These are phyloP conservation scores for Xylariaceae sp. DNA, from an alignment of 2,329 filamentous ascomycete genomes.

Conservation along the genomic window DNA sequence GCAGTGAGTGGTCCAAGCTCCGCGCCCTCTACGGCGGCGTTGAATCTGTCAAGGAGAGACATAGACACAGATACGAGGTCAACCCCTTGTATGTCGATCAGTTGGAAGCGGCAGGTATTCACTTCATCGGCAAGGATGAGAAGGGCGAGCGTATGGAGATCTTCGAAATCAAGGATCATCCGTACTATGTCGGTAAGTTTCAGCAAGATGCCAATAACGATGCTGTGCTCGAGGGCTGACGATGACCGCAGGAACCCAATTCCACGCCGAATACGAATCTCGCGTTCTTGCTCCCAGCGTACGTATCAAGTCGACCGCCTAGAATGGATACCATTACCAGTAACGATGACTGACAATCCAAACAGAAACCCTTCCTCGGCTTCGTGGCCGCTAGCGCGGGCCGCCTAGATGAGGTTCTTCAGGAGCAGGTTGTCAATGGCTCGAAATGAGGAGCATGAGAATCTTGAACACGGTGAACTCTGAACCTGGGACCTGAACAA, in stretches of 20 bases:
- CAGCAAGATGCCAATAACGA: no score
- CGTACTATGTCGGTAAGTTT: slow-evolving; percentile 60
- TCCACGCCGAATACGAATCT: slow-evolving; percentile 80
- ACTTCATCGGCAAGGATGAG: slow-evolving; percentile 75
- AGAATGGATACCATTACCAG: no score
- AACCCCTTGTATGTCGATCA: slow-evolving; percentile 71
- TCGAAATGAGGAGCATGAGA: slow-evolving; percentile 9
- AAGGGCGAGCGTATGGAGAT: slow-evolving; percentile 76
- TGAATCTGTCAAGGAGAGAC: slow-evolving; percentile 61
- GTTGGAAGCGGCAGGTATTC: slow-evolving; percentile 63
- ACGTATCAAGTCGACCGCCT: slow-evolving; percentile 2
- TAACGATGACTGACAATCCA: background rate
- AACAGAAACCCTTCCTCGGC: slow-evolving; percentile 61
- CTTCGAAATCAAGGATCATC: slow-evolving; percentile 75
- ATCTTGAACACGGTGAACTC: background rate
- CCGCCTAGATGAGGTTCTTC: slow-evolving; percentile 45
- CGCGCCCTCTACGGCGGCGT: slow-evolving; percentile 65
- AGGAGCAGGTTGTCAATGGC: slow-evolving; percentile 14
- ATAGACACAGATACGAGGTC: slow-evolving; percentile 87
- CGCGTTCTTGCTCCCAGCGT: slow-evolving; percentile 60
- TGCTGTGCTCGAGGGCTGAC: background rate
- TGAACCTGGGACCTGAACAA: background rate
- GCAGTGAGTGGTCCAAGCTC: slow-evolving; percentile 72
- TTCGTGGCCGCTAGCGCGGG: slow-evolving; percentile 76
- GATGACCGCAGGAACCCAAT: slow-evolving; percentile 46